Evolutionary conservation across 257 asterid genomes (phyloP).

Genomic region (Jacaranda mimosifolia): DNA sequence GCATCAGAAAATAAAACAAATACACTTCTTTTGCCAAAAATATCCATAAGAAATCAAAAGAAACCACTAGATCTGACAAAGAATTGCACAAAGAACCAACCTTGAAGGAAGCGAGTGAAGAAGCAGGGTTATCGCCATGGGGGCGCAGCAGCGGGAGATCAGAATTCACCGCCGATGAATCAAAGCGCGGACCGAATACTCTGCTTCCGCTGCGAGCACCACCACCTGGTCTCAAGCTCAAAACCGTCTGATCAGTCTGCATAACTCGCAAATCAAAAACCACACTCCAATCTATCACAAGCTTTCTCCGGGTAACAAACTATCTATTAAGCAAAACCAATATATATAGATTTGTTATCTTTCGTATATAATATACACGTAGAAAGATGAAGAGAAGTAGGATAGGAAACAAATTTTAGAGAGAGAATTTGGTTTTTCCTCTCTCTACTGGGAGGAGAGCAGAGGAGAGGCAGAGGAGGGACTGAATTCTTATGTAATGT

Average conservation of each 20-base stretch:
- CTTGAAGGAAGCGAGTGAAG: conserved; percentile 53
- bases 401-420: not conserved
- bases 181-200: conserved; percentile 64
- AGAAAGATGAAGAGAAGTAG: not conserved
- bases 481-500: conserved; percentile 20
- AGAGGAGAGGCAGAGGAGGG: conserved; percentile 23
- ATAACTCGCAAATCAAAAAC: conserved; percentile 52
- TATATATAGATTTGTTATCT: conserved; percentile 22
- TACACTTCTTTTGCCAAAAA: not conserved
- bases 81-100: conserved; percentile 42
- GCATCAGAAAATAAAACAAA: conserved; percentile 12
- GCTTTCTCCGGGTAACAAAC: conserved; percentile 4
- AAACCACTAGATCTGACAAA: conserved; percentile 52
- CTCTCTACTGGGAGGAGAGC: conserved; percentile 50
- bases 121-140: conserved; percentile 49
- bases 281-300: conserved; percentile 36
- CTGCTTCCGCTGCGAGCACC: conserved; percentile 69
- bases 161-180: conserved; percentile 52
- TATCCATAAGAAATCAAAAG: not conserved
- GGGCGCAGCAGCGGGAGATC: conserved; percentile 68
- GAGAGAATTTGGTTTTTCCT: conserved; percentile 52
- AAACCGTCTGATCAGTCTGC: conserved; percentile 71
- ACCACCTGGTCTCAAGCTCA: conserved; percentile 83
- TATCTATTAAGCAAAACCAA: conserved; percentile 11
- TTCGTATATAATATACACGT: conserved; percentile 36